Conservation (phyloP, 768 basidiomycete species). For the Naganishia kalamii region DNA sequence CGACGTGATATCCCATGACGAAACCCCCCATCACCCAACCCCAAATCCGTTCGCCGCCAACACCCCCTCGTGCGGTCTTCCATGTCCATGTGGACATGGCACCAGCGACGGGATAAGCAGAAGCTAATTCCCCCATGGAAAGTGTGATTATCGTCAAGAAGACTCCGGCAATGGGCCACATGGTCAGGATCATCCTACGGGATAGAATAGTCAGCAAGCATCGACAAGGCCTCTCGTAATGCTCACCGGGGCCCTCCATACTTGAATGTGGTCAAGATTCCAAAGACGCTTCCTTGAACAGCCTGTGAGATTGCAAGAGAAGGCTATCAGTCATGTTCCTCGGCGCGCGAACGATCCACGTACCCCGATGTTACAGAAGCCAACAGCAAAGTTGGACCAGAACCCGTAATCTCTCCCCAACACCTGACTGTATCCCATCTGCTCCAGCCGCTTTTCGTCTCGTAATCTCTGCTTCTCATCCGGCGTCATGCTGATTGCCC, state of each 20-base stretch:
- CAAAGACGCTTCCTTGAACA: constrained; percentile 39
- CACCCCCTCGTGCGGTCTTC: constrained; percentile 39
- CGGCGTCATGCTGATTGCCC: constrained; percentile 7
- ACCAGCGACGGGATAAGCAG: constrained; percentile 43
- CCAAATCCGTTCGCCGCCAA: constrained; percentile 43
- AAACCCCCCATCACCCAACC: constrained; percentile 37
- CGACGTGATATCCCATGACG: constrained; percentile 24
- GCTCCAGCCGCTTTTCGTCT: constrained; percentile 29
- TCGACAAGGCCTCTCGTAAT: neutral
- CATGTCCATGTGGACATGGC: constrained; percentile 46
- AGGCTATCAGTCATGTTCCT: neutral
- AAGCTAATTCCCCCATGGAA: constrained; percentile 40
- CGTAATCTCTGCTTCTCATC: constrained; percentile 16
- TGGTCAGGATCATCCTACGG: constrained; percentile 32
- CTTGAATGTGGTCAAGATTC: constrained; percentile 38
- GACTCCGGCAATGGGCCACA: constrained; percentile 41
- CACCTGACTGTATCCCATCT: constrained; percentile 43
- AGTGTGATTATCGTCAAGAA: constrained; percentile 34
- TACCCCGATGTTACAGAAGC: constrained; percentile 41
- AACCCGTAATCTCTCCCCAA: constrained; percentile 45
- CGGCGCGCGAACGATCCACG: constrained; percentile 20
- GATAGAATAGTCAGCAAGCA: neutral
- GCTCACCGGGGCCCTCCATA: constrained; percentile 44
- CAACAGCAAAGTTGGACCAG: constrained; percentile 42
- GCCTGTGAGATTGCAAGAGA: neutral